Base-by-base conservation (phyloP, 2,329 filamentous ascomycete species). In the Pestalotiopsis sp. region DNA sequence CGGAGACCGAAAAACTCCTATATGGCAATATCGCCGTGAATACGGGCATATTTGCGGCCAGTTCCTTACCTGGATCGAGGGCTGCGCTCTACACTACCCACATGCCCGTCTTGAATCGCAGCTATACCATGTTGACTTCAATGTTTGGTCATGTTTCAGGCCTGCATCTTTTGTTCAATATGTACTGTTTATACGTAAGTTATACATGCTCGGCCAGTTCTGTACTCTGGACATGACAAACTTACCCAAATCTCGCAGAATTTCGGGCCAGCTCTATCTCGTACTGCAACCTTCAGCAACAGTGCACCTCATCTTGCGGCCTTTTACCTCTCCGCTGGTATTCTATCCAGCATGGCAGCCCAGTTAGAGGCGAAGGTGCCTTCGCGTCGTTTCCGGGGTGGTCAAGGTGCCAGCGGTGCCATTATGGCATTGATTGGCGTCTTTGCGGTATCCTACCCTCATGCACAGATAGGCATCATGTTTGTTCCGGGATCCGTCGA, bases 261-360 rank as follows among this genome's bases (percentile, higher is more conserved):
- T 27, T 66, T 76, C n/a, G 71, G 67, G 1, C 68, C 69, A 20
- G 4, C 13, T 2, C 69, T 74, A 23, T 64, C 71, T 6, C 6
- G 9, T 4, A 70, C 70, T 3, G 64, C 11, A 6, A 63, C 65
- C 12, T 75, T 78, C 52, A 36, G 65, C 13, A 52, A 57, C n/a
- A 72, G 68, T 11, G 68, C 61, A 5, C 66, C 70, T 39, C 76
- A 77, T 65, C 69, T 76, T n/a, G 64, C 69, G 1, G 76, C 76
- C 11, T 78, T 78, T 70, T 78, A 73, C 66, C 72, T 76, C 49
- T 74, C 74, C 2, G 39, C 75, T 20, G 75, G 72, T 5, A 72
- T 76, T 38, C 23, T 76, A 31, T 70, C 75, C 45, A 70, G 67
- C 6, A 65, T 77, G 7, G 75, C 72, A 3, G 23, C 72, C 7